phyloP scores from a whole-genome alignment of 306 rosid genomes.

The Medicago ruthenica region DNA sequence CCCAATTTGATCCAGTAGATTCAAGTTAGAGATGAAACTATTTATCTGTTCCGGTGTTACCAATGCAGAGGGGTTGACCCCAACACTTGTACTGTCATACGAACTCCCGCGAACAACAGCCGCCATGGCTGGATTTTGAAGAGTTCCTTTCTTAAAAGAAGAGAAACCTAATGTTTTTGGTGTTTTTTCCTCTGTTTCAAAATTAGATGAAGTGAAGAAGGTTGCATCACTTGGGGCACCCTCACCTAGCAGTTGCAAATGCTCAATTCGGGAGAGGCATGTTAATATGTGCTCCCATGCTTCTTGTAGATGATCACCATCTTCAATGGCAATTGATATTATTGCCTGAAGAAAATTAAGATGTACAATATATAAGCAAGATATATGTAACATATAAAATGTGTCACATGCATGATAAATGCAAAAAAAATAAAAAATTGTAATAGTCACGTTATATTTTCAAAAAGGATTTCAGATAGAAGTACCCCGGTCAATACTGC shows the following conservation, averaged over 20 bases:
- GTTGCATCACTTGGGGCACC: constrained; percentile 97
- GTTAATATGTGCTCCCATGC: constrained; percentile 99
- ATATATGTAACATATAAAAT: constrained; percentile 42
- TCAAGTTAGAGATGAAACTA: constrained; percentile 84
- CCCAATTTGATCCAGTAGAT: constrained; percentile 96
- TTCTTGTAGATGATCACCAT: constrained; percentile 91
- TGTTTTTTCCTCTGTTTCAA: constrained; percentile 76
- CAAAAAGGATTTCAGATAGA: constrained; percentile 33
- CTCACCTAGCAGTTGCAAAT: constrained; percentile 94
- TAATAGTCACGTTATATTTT: constrained; percentile 32
- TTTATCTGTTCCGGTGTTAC: constrained; percentile 92
- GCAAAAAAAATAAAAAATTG: not conserved
- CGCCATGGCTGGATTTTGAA: constrained; percentile 91
- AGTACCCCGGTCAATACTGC: constrained; percentile 28
- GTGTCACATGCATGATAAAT: constrained; percentile 25
- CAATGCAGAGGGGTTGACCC: constrained; percentile 74
- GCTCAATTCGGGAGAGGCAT: constrained; percentile 97
- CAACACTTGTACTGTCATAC: constrained; percentile 85
- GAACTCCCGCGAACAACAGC: constrained; percentile 99
- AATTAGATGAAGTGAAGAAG: constrained; percentile 70
- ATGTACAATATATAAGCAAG: constrained; percentile 37
- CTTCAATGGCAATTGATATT: constrained; percentile 93
- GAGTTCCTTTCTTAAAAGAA: constrained; percentile 82
- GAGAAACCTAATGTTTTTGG: constrained; percentile 67
- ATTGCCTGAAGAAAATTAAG: constrained; percentile 67